phyloP scores from a whole-genome alignment of 2,329 filamentous ascomycete genomes.

The Pyrenophora teres region DNA sequence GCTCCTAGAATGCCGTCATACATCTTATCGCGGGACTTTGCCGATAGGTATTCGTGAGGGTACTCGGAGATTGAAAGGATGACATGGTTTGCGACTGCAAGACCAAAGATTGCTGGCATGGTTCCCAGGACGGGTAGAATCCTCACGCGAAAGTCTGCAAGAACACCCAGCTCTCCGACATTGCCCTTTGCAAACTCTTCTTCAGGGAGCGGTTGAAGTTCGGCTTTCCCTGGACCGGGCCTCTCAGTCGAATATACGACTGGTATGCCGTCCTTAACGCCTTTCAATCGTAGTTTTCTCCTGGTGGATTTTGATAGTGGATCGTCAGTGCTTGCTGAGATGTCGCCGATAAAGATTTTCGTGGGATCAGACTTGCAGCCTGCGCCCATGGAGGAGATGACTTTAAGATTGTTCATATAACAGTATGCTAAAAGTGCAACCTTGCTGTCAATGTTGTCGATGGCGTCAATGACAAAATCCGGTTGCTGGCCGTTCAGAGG shows the following conservation, averaged over 20 bases:
- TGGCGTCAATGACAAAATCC: constrained; percentile 93
- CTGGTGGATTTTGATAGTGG: constrained; percentile 84
- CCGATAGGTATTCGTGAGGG: constrained; percentile 79
- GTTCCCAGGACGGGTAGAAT: constrained; percentile 94
- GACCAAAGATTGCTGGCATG: constrained; percentile 96
- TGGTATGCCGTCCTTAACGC: constrained; percentile 83
- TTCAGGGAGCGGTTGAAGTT: constrained; percentile 82
- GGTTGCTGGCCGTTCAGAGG: constrained; percentile 71
- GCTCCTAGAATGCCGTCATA: constrained; percentile 81
- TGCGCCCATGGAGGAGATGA: constrained; percentile 95
- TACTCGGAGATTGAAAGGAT: constrained; percentile 83
- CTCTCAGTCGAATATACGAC: constrained; percentile 94
- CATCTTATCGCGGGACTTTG: constrained; percentile 86
- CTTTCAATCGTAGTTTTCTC: constrained; percentile 73
- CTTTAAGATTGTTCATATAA: constrained; percentile 72
- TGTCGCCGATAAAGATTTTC: constrained; percentile 86
- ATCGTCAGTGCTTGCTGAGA: constrained; percentile 85
- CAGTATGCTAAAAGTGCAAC: constrained; percentile 90
- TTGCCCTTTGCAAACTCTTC: constrained; percentile 86
- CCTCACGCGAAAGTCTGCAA: constrained; percentile 91
- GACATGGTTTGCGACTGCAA: constrained; percentile 89
- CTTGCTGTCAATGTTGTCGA: constrained; percentile 98
- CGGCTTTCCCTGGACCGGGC: constrained; percentile 85
- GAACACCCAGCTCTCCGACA: constrained; percentile 82
- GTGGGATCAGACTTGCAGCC: constrained; percentile 90